A percentile compares a stretch with the other conserved stretches of the same genome.
Evolutionary conservation across 208 protist species (phyloP).

Genomic region (Trypanosoma cruzi): DNA sequence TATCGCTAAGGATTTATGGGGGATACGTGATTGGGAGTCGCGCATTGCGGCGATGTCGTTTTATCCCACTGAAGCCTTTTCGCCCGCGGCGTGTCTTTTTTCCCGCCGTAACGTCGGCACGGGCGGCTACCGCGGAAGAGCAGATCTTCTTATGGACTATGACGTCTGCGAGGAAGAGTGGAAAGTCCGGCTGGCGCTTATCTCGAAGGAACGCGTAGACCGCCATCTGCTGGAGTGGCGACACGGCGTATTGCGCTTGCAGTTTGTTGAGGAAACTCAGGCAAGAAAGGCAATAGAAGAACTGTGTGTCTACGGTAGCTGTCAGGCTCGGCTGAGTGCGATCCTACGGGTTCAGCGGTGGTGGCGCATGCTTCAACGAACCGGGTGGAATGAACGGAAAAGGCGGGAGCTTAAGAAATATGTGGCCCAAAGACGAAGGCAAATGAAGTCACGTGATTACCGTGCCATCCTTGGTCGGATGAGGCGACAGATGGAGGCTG

Average conservation of each 20-base stretch:
- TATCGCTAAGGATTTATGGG: slow-evolving; percentile 7
- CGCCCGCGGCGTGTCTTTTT: slow-evolving; percentile 13
- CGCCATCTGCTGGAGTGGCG: slow-evolving; percentile 22
- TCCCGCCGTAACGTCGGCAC: slow-evolving; percentile 1
- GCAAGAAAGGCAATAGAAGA: slow-evolving; percentile 19
- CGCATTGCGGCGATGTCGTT: slow-evolving; percentile 24
- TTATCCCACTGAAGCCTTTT: slow-evolving; percentile 5
- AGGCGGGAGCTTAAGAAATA: slow-evolving; percentile 8
- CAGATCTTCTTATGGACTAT: slow-evolving; percentile 31
- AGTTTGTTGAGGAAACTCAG: slow-evolving; percentile 28
- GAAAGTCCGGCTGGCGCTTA: slow-evolving; percentile 2
- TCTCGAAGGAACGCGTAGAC: slow-evolving; percentile 22
- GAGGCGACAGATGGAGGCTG: not conserved
- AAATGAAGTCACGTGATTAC: slow-evolving; percentile 28
- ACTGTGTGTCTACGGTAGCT: slow-evolving; percentile 31
- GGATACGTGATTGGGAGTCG: slow-evolving; percentile 23
- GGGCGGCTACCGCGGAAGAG: slow-evolving; percentile 9
- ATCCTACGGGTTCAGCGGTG: slow-evolving; percentile 66
- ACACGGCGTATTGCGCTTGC: slow-evolving; percentile 1
- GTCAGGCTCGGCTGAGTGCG: slow-evolving; percentile 40
- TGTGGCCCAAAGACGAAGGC: slow-evolving; percentile 1
- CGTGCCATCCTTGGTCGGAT: slow-evolving; percentile 8
- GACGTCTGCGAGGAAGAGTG: slow-evolving; percentile 35
- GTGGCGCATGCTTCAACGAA: slow-evolving; percentile 54
- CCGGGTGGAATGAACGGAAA: slow-evolving; percentile 11